Percentiles rank a stretch among this genome's conserved stretches.
Conservation (phyloP, 1,139 yeast genomes). For the Scheffersomyces insectosa region DNA sequence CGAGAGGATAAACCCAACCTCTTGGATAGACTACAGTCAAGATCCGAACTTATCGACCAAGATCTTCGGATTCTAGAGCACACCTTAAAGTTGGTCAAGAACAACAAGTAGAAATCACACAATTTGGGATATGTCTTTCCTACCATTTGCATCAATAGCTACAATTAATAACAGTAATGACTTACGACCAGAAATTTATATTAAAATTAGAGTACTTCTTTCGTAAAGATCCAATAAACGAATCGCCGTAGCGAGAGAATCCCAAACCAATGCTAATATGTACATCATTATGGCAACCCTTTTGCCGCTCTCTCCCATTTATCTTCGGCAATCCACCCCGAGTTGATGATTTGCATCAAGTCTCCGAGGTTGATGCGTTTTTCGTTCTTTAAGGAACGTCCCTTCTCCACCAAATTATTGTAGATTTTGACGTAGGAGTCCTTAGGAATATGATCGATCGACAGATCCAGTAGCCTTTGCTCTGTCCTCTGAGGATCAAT, state of each 20-base stretch:
- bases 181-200: too few species aligned
- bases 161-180: not conserved
- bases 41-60: slow-evolving; percentile 24
- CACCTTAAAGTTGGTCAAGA: slow-evolving; percentile 12
- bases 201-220: too few species aligned
- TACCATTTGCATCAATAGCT: not conserved
- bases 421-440: slow-evolving; percentile 60
- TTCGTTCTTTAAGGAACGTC: slow-evolving; percentile 47
- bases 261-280: too few species aligned
- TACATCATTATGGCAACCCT: slow-evolving; percentile 32
- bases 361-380: slow-evolving; percentile 62
- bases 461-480: slow-evolving; percentile 21
- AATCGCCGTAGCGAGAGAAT: too few species aligned
- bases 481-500: slow-evolving; percentile 15
- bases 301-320: slow-evolving; percentile 62
- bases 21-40: slow-evolving; percentile 20
- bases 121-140: too few species aligned
- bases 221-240: too few species aligned
- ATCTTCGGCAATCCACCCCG: slow-evolving; percentile 69
- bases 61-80: slow-evolving; percentile 24
- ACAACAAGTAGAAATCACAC: not conserved
- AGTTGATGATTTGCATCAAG: slow-evolving; percentile 57
- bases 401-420: slow-evolving; percentile 57
- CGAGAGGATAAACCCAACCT: slow-evolving; percentile 2
- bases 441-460: slow-evolving; percentile 39